A percentile compares a stretch with the other conserved stretches of the same genome.
Evolutionary conservation across 768 basidiomycete genomes (phyloP).

Genomic region (Pleurotus sapidus): DNA sequence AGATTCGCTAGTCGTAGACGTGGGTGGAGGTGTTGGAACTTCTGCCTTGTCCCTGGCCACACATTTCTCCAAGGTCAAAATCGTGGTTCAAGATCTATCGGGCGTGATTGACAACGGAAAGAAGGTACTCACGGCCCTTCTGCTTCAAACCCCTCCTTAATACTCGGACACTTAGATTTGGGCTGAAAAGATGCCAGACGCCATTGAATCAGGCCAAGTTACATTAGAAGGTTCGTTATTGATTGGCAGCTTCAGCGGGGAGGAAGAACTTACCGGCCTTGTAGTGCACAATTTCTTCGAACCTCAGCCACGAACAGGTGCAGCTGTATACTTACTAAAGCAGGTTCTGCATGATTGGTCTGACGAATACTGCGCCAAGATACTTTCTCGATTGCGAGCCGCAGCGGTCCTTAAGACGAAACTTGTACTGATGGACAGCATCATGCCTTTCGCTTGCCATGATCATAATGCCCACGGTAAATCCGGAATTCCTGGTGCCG

Average conservation of each 20-base stretch:
- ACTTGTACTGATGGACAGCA: slow-evolving; percentile 38
- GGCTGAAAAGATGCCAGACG: slow-evolving; percentile 5
- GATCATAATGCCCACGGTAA: slow-evolving; percentile 18
- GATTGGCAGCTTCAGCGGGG: not conserved
- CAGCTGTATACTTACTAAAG: slow-evolving; percentile 51
- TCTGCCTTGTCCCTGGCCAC: slow-evolving; percentile 19
- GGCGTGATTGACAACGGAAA: slow-evolving; percentile 39
- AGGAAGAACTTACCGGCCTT: not conserved
- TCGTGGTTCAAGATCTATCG: slow-evolving; percentile 47
- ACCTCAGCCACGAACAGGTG: slow-evolving; percentile 40
- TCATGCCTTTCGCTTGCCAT: slow-evolving; percentile 34
- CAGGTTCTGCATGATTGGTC: slow-evolving; percentile 68
- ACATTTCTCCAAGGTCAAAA: slow-evolving; percentile 23
- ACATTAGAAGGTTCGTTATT: slow-evolving; percentile 20
- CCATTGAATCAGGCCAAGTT: slow-evolving; percentile 17
- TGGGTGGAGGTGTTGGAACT: slow-evolving; percentile 52
- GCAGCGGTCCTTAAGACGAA: slow-evolving; percentile 33
- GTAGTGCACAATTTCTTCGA: slow-evolving; percentile 30
- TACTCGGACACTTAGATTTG: not conserved
- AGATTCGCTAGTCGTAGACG: slow-evolving; percentile 43
- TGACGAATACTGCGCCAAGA: slow-evolving; percentile 34
- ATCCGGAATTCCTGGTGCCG: slow-evolving; percentile 18
- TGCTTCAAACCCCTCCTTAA: not conserved
- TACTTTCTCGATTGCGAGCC: slow-evolving; percentile 32
- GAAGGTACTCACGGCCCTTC: slow-evolving; percentile 18